A percentile compares a stretch with the other conserved stretches of the same genome.
Conservation (phyloP, 495 filamentous ascomycete genomes). For the Lentithecium fluviatile region DNA sequence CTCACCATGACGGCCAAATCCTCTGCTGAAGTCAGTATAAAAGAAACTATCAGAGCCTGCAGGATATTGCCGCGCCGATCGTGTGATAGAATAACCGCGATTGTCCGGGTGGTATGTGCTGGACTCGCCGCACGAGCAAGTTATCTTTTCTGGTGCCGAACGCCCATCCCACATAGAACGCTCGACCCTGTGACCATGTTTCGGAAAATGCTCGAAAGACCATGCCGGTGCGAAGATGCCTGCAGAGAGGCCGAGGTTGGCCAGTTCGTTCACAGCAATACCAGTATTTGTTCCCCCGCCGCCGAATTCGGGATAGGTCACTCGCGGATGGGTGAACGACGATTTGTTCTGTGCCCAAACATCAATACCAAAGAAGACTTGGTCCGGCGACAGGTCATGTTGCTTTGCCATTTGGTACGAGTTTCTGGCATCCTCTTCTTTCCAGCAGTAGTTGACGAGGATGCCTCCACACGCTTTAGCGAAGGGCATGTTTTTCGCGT, state of each 20-base stretch:
- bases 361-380: slow-evolving; percentile 46
- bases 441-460: slow-evolving; percentile 50
- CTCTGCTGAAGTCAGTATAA: slow-evolving; percentile 46
- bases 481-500: slow-evolving; percentile 41
- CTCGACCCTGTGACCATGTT: slow-evolving; percentile 40
- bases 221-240: slow-evolving; percentile 50
- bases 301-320: slow-evolving; percentile 34
- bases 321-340: slow-evolving; percentile 21
- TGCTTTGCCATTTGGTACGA: slow-evolving; percentile 33
- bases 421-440: slow-evolving; percentile 27
- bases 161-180: slow-evolving; percentile 44
- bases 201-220: slow-evolving; percentile 48
- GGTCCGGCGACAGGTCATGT: slow-evolving; percentile 24
- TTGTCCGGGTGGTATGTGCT: slow-evolving; percentile 19
- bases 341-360: slow-evolving; percentile 32
- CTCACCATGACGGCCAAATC: slow-evolving; percentile 30
- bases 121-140: slow-evolving; percentile 32
- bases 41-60: slow-evolving; percentile 44
- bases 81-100: slow-evolving; percentile 22
- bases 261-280: slow-evolving; percentile 37
- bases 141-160: slow-evolving; percentile 30
- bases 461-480: slow-evolving; percentile 38
- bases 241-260: slow-evolving; percentile 36
- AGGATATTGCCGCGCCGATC: slow-evolving; percentile 28
- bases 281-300: slow-evolving; percentile 41